Percentiles rank a stretch among this genome's conserved stretches.
Conservation (phyloP, 768 basidiomycete genomes). For the Crassisporium funariophilum region DNA sequence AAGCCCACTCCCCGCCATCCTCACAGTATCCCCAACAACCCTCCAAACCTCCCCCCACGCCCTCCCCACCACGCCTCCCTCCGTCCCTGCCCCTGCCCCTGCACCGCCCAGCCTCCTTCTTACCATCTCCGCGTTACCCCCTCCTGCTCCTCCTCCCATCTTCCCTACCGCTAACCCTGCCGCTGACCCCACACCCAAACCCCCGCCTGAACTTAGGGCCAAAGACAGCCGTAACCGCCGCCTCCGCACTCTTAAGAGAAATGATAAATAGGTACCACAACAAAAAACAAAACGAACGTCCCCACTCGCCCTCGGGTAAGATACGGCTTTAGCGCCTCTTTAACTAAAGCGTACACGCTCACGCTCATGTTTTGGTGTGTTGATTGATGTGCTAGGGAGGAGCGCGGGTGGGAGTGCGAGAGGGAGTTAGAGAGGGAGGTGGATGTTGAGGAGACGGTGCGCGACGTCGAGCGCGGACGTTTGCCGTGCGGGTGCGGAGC, state of each 20-base stretch:
- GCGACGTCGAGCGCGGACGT: conserved; percentile 28
- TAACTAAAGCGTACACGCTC: conserved; percentile 46
- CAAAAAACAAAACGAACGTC: conserved; percentile 49
- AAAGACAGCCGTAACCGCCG: conserved; percentile 33
- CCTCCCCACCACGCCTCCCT: conserved; percentile 34
- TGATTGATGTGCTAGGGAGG: conserved; percentile 22
- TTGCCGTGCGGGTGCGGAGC: too few species aligned
- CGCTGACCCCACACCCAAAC: conserved; percentile 15
- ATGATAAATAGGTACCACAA: conserved; percentile 47
- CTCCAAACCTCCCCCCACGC: conserved; percentile 55
- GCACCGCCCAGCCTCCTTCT: conserved; percentile 51
- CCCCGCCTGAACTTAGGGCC: conserved; percentile 15
- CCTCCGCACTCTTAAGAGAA: conserved; percentile 54
- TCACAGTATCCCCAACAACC: conserved; percentile 64
- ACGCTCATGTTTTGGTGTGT: conserved; percentile 19
- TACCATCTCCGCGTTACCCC: conserved; percentile 56
- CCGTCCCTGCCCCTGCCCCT: conserved; percentile 41
- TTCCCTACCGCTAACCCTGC: too few species aligned
- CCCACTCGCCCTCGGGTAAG: conserved; percentile 49
- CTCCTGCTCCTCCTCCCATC: conserved; percentile 17
- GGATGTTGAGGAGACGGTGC: conserved; percentile 25
- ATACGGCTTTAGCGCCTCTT: conserved; percentile 50
- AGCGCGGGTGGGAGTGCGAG: conserved; percentile 25
- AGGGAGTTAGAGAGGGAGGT: conserved; percentile 25
- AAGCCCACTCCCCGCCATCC: conserved; percentile 77